Evolutionary conservation across 495 filamentous ascomycete genomes (phyloP).

Genomic region (Aspergillus carlsbadensis): DNA sequence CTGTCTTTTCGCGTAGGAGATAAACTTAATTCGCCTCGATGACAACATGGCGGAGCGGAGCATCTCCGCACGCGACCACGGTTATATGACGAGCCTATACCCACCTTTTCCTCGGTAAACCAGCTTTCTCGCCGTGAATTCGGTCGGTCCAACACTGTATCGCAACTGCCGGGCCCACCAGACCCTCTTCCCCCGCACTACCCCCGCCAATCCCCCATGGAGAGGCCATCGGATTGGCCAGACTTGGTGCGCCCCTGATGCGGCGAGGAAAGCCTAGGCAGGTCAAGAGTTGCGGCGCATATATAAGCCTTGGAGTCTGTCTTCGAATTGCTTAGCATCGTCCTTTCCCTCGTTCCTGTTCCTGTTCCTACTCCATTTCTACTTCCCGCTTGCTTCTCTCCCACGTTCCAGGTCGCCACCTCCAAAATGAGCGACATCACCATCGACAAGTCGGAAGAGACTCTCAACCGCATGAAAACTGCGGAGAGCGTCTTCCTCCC

Average conservation of each 20-base stretch:
- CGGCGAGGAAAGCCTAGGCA: background rate
- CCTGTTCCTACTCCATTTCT: background rate
- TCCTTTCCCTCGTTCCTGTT: background rate
- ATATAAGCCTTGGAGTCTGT: background rate
- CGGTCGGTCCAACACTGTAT: too few species aligned
- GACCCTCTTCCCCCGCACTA: conserved; percentile 5
- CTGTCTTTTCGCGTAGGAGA: too few species aligned
- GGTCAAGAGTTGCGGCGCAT: background rate
- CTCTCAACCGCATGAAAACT: conserved; percentile 32
- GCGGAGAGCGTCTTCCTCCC: conserved; percentile 38
- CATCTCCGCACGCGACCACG: too few species aligned
- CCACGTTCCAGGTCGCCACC: background rate
- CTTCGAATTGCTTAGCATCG: background rate
- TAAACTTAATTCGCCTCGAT: too few species aligned
- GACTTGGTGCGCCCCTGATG: too few species aligned
- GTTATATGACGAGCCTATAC: background rate
- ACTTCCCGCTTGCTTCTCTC: background rate
- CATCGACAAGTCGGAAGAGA: conserved; percentile 9
- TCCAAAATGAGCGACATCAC: conserved; percentile 17
- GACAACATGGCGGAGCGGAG: too few species aligned
- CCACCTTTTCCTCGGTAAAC: background rate
- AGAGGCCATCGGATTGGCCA: background rate
- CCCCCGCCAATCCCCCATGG: background rate
- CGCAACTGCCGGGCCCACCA: background rate
- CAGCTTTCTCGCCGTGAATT: background rate